Evolutionary conservation across 23 red algal species (phyloP).

Genomic region (Gracilaria domingensis): DNA sequence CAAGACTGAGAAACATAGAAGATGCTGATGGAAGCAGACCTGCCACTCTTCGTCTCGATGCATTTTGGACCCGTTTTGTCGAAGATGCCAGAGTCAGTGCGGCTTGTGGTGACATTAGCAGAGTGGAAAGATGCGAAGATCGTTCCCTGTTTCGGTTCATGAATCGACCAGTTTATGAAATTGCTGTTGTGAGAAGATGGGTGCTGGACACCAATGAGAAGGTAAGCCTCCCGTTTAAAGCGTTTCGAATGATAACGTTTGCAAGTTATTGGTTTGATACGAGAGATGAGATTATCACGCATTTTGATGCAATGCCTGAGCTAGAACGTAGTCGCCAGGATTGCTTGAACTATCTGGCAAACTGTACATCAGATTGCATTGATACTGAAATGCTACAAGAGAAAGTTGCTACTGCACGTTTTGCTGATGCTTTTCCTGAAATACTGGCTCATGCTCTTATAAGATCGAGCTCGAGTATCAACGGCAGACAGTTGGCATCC

Average conservation of each 20-base stretch:
- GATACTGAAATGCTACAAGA: constrained; percentile 43
- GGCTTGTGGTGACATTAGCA: constrained; percentile 13
- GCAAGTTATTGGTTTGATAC: constrained; percentile 39
- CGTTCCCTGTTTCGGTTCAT: constrained; percentile 17
- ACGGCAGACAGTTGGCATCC: constrained; percentile 11
- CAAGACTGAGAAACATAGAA: constrained; percentile 22
- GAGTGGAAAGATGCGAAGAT: neutral
- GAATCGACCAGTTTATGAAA: constrained; percentile 31
- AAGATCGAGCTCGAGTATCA: constrained; percentile 28
- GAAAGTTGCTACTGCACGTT: constrained; percentile 21
- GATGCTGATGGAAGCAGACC: constrained; percentile 17
- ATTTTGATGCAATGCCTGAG: constrained; percentile 25
- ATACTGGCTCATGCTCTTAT: constrained; percentile 23
- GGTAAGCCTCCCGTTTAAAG: constrained; percentile 7
- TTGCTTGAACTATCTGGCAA: constrained; percentile 24
- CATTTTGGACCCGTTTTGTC: constrained; percentile 20
- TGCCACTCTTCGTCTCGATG: constrained; percentile 6
- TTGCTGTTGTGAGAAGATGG: constrained; percentile 32
- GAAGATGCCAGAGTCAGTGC: constrained; percentile 9
- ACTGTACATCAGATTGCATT: constrained; percentile 25
- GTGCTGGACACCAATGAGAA: constrained; percentile 21
- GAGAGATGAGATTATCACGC: constrained; percentile 19
- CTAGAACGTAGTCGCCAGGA: constrained; percentile 8
- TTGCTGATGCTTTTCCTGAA: constrained; percentile 39
- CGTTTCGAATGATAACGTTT: constrained; percentile 45